Conservation (phyloP, 495 filamentous ascomycete genomes). For the Penicillium alfredii region DNA sequence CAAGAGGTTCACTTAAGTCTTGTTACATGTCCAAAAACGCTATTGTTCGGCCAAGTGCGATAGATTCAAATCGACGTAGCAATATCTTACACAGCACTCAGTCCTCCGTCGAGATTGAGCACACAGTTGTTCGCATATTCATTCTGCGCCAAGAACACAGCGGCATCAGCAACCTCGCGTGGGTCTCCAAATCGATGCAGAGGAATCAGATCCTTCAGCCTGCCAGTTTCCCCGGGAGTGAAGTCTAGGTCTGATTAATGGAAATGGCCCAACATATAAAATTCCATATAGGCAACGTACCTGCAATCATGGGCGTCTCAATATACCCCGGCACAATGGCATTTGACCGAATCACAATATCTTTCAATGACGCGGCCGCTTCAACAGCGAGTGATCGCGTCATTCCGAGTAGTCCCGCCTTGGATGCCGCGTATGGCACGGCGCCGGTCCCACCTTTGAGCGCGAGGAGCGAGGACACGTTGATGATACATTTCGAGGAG, state of each 20-base stretch:
- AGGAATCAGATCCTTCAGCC: conserved; percentile 50
- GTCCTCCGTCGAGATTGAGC: conserved; percentile 77
- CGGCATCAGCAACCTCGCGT: conserved; percentile 75
- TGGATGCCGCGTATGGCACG: conserved; percentile 69
- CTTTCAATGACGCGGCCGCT: conserved; percentile 31
- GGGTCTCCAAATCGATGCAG: conserved; percentile 61
- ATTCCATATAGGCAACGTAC: conserved; percentile 37
- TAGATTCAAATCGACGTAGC: too few species aligned
- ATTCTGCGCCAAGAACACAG: conserved; percentile 69
- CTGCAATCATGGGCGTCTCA: conserved; percentile 66
- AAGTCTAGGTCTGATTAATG: conserved; percentile 25
- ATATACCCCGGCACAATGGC: conserved; percentile 82
- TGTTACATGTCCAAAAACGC: too few species aligned
- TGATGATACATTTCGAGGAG: conserved; percentile 62
- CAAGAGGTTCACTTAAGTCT: too few species aligned
- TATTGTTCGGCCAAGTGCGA: too few species aligned
- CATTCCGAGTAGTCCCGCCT: conserved; percentile 72
- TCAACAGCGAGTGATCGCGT: conserved; percentile 67
- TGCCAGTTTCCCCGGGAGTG: conserved; percentile 23
- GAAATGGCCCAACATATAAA: neutral
- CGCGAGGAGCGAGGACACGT: conserved; percentile 68
- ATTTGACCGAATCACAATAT: conserved; percentile 61
- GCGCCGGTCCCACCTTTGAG: conserved; percentile 57
- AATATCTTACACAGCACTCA: conserved; percentile 57
- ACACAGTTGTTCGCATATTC: conserved; percentile 79